A percentile compares a stretch with the other conserved stretches of the same genome.
Evolutionary conservation across 495 filamentous ascomycete genomes (phyloP).

Genomic region (Eremomyces bilateralis): DNA sequence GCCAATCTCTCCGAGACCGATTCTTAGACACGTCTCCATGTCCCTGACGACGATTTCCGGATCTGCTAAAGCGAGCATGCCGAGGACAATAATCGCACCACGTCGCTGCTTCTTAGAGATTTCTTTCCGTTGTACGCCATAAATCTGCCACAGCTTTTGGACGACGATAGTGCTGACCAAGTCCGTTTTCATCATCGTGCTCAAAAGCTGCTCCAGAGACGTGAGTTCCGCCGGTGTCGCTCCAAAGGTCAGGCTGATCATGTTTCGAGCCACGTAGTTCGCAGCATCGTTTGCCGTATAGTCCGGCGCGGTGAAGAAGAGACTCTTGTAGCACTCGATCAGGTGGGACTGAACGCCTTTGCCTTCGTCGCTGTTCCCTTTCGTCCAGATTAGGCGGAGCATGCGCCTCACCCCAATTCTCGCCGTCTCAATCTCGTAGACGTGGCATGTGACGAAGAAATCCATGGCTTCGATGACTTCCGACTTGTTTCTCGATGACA

Average conservation of each 20-base stretch:
- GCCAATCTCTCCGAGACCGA: slow-evolving; percentile 65
- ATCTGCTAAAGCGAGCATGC: slow-evolving; percentile 86
- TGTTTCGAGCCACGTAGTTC: slow-evolving; percentile 90
- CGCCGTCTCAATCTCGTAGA: slow-evolving; percentile 84
- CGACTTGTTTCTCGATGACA: slow-evolving; percentile 87
- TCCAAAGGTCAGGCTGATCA: slow-evolving; percentile 95
- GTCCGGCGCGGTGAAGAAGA: slow-evolving; percentile 89
- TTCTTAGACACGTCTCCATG: slow-evolving; percentile 79
- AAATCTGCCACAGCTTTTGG: slow-evolving; percentile 91
- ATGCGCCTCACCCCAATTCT: slow-evolving; percentile 77
- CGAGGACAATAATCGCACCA: slow-evolving; percentile 86
- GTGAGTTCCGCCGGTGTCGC: slow-evolving; percentile 87
- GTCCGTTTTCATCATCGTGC: slow-evolving; percentile 91
- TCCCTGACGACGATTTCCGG: slow-evolving; percentile 84
- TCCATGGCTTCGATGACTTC: slow-evolving; percentile 99
- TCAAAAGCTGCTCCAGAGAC: slow-evolving; percentile 79
- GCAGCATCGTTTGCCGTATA: slow-evolving; percentile 80
- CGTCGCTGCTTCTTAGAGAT: slow-evolving; percentile 83
- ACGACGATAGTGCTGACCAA: slow-evolving; percentile 71
- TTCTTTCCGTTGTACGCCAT: slow-evolving; percentile 78
- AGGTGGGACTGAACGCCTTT: slow-evolving; percentile 95
- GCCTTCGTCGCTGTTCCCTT: slow-evolving; percentile 95
- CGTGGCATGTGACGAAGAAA: slow-evolving; percentile 83
- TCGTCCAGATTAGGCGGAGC: slow-evolving; percentile 95
- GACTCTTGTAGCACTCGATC: slow-evolving; percentile 85